These are phyloP conservation scores for Hanseniaspora jakobsenii DNA, from an alignment of 805 yeast species.

Conservation along the genomic window DNA sequence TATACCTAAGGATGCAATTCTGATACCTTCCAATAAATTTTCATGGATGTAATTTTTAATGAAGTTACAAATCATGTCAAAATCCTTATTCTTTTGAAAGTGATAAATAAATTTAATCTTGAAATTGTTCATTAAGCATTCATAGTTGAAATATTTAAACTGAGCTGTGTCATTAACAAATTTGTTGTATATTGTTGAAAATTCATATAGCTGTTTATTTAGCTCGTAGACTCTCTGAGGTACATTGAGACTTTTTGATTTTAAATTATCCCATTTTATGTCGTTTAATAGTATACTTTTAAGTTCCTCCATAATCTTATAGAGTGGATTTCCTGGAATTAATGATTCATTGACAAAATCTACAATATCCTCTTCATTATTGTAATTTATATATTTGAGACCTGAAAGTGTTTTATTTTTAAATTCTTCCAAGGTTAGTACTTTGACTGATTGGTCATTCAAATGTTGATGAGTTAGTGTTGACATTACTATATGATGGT, in stretches of 20 bases:
- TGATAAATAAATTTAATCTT: conserved; percentile 42
- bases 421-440: background rate
- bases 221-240: conserved; percentile 17
- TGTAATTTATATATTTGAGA: background rate
- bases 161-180: conserved; percentile 19
- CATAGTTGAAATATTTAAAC: conserved; percentile 35
- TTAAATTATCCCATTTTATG: conserved; percentile 25
- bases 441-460: no score
- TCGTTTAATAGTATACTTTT: conserved; percentile 3
- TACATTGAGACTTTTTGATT: conserved; percentile 10
- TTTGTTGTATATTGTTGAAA: conserved; percentile 18
- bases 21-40: conserved; percentile 32
- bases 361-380: background rate
- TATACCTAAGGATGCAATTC: conserved; percentile 24
- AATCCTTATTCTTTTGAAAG: conserved; percentile 31
- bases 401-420: background rate
- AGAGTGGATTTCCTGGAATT: background rate
- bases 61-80: conserved; percentile 43
- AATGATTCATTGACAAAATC: background rate
- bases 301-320: background rate
- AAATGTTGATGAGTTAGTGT: no score
- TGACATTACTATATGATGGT: no score
- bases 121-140: conserved; percentile 36
- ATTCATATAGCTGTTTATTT: conserved; percentile 17
- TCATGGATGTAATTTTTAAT: conserved; percentile 36